phyloP scores from a whole-genome alignment of 208 protist species.

The Cochliopodium minus region DNA sequence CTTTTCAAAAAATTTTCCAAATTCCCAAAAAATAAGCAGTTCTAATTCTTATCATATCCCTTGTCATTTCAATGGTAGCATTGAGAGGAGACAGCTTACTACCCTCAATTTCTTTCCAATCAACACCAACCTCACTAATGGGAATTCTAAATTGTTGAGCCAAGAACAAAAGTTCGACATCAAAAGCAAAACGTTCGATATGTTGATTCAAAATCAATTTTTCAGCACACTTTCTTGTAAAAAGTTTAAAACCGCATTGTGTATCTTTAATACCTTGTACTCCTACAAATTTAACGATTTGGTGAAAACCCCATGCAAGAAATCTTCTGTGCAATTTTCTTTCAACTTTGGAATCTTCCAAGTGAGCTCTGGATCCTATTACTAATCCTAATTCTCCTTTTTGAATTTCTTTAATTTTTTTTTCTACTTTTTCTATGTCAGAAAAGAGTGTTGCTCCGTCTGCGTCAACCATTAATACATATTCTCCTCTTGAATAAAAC shows the following conservation, averaged over 20 bases:
- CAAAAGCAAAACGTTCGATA: conserved; percentile 43
- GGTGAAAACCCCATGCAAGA: conserved; percentile 40
- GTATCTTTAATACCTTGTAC: conserved; percentile 40
- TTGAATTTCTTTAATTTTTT: neutral
- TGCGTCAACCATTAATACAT: conserved; percentile 43
- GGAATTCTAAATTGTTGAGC: conserved; percentile 31
- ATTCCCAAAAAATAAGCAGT: no score
- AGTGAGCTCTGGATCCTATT: neutral
- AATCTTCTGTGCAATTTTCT: conserved; percentile 22
- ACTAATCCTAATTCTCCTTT: neutral
- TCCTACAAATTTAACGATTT: conserved; percentile 27
- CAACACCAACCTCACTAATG: conserved; percentile 38
- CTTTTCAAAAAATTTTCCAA: no score
- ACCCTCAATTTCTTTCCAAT: conserved; percentile 49
- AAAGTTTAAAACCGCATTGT: conserved; percentile 58
- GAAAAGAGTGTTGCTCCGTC: conserved; percentile 45
- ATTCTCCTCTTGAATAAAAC: conserved; percentile 27
- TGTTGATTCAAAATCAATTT: conserved; percentile 31
- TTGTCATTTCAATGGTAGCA: conserved; percentile 33
- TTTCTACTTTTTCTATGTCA: conserved; percentile 19
- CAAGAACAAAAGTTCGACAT: conserved; percentile 43
- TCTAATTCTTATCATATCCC: conserved; percentile 41
- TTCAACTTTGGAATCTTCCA: neutral
- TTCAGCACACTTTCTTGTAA: conserved; percentile 26
- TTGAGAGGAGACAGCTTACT: conserved; percentile 35